Base-by-base conservation (phyloP, 106 monocot genomes). In the Posidonia australis region DNA sequence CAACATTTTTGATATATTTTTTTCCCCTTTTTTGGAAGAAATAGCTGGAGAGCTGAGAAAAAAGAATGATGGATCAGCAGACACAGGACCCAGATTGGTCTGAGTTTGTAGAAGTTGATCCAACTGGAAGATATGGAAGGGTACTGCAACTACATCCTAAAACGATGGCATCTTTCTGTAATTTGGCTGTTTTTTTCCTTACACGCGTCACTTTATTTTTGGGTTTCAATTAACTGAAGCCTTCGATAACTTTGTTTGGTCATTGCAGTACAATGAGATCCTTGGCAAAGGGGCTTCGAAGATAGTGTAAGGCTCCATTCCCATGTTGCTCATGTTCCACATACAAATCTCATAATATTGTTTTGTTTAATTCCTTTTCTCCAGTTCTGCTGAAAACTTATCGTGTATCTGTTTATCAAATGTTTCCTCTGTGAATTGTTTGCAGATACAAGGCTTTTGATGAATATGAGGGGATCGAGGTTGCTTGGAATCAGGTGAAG, bases 401-500 rank as follows among this genome's bases (percentile, higher is more conserved):
- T 11, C 23, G 22, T 22, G 13, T 49, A 3, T 23, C 12, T 16
- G 43, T 29, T 16, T 44, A 44, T 63, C 44, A 21, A 60, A 16
- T 64, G 25, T 28, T 54, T 47, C 51, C 43, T 44, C 11, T 29
- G 20, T 30, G 60, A 27, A 26, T 52, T 63, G 22, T 12, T 48
- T 14, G 16, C 90, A 96, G 96, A 22, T 98, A 85, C 56, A 82
- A 81, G 65, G 69, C 90, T 87, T 70, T 74, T 85, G 41, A 84
- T 47, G 47, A 90, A 84, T 84, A 86, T 42, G 82, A 90, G 75
- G 94, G 94, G 72, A 96, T 90, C 22, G 94, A 96, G 74, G 86
- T 96, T 1, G 94, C 94, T 13, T 96, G 94, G 94, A 96, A 96
- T 63, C 94, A 96, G 66, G 94, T 96, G 68, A 84, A 89, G 77